Conservation (phyloP, 495 filamentous ascomycete species). For the Trichocladium uniseriatum region DNA sequence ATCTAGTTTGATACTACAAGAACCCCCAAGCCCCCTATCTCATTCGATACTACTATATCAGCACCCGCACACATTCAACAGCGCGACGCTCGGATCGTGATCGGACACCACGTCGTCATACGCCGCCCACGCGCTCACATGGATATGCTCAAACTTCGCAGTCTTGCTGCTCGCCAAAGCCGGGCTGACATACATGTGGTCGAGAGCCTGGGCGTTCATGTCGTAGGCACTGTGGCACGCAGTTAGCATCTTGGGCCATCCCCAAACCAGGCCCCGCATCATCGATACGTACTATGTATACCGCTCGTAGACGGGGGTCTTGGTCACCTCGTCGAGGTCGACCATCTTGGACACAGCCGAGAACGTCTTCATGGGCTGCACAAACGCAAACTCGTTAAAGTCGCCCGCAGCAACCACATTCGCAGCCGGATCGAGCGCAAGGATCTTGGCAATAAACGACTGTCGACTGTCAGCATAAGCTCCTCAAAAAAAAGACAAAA, state of each 20-base stretch:
- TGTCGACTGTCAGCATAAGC: slow-evolving; percentile 3
- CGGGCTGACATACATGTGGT: slow-evolving; percentile 51
- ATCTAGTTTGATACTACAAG: too few relatives aligned
- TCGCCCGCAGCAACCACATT: slow-evolving; percentile 45
- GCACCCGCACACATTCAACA: slow-evolving; percentile 42
- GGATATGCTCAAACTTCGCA: slow-evolving; percentile 48
- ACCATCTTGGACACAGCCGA: slow-evolving; percentile 30
- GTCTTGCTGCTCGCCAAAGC: slow-evolving; percentile 17
- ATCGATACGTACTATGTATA: slow-evolving; percentile 43
- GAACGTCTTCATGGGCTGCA: slow-evolving; percentile 41
- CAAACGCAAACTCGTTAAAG: slow-evolving; percentile 56
- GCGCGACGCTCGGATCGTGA: slow-evolving; percentile 52
- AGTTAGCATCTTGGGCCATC: background rate
- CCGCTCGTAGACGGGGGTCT: slow-evolving; percentile 39
- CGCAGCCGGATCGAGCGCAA: slow-evolving; percentile 34
- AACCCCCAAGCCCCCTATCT: too few relatives aligned
- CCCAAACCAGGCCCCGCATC: background rate
- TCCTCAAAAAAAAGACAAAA: background rate
- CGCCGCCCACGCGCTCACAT: slow-evolving; percentile 51
- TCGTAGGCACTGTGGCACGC: slow-evolving; percentile 25
- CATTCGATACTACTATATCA: too few relatives aligned
- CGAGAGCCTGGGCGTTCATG: slow-evolving; percentile 43
- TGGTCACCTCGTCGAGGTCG: slow-evolving; percentile 46
- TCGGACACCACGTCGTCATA: slow-evolving; percentile 40
- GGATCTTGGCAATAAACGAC: slow-evolving; percentile 33